A percentile compares a stretch with the other conserved stretches of the same genome.
Evolutionary conservation across 2,329 filamentous ascomycete species (phyloP).

Genomic region (Lachnellula suecica): DNA sequence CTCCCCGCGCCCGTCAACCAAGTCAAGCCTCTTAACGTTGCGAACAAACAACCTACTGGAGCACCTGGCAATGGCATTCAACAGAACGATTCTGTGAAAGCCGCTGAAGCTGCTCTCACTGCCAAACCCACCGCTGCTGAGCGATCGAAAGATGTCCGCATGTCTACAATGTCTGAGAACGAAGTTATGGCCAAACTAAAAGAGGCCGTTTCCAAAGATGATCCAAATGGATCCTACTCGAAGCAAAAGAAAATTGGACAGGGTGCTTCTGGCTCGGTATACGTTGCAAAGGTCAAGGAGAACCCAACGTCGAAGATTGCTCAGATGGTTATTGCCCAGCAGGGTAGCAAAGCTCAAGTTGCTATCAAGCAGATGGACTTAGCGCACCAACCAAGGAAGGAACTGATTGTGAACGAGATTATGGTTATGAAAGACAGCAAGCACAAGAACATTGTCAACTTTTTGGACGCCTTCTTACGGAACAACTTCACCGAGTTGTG

Average conservation of each 20-base stretch:
- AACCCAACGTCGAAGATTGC: slow-evolving; percentile 79
- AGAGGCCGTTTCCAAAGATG: slow-evolving; percentile 92
- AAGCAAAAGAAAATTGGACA: slow-evolving; percentile 99
- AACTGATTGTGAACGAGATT: slow-evolving; percentile 98
- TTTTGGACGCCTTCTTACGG: slow-evolving; percentile 92
- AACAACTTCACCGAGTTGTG: slow-evolving; percentile 95
- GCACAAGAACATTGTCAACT: slow-evolving; percentile 98
- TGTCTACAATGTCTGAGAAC: slow-evolving; percentile 96
- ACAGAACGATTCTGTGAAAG: slow-evolving; percentile 72
- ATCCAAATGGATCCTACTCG: slow-evolving; percentile 91
- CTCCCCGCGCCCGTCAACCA: slow-evolving; percentile 51
- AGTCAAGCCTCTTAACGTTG: slow-evolving; percentile 79
- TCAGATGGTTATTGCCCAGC: slow-evolving; percentile 72
- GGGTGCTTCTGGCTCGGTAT: slow-evolving; percentile 95
- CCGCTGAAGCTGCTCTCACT: slow-evolving; percentile 84
- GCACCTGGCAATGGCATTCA: slow-evolving; percentile 38
- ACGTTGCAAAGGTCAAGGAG: slow-evolving; percentile 94
- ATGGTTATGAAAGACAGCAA: slow-evolving; percentile 99
- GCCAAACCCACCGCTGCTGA: slow-evolving; percentile 73
- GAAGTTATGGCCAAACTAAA: slow-evolving; percentile 97
- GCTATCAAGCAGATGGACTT: slow-evolving; percentile 99
- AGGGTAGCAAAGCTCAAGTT: slow-evolving; percentile 82
- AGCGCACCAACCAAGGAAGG: slow-evolving; percentile 93
- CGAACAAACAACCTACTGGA: slow-evolving; percentile 55
- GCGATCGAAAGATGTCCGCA: slow-evolving; percentile 88